Evolutionary conservation across 2,329 filamentous ascomycete species (phyloP), one percentile per base, ranked within the genome.

Genomic region (Trichoderma breve): DNA sequence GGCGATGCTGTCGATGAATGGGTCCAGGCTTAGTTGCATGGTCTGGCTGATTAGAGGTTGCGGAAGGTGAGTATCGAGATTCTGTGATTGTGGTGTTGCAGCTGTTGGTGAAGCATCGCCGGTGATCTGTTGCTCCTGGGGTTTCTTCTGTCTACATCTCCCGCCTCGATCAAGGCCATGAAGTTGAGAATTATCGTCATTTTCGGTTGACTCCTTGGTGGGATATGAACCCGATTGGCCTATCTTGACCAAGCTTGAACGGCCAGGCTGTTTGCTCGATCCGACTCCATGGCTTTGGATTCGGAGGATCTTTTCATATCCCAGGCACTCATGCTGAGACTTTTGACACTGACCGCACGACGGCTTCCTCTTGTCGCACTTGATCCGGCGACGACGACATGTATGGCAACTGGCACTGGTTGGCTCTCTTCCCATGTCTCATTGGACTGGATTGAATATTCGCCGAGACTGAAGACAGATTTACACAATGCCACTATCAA

Each of bases 371-470:
- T 34, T 36, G 15, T 66, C 64, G n/a, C 64, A 66, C 18, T 24
- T 66, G 21, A 66, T 24, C 21, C 64, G 64, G 4, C 64, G 64
- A 18, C 51, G 51, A 9, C 64, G 51, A 34, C 64, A 66, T 1
- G 64, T 66, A 34, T 66, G 64, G 8, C 64, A 66, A 24, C 32
- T 55, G 24, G 32, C 21, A 3, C 64, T 66, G 3, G 47, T 66
- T 34, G 47, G 47, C 47, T 66, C 63, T 57, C 64, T 55, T 4
- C 64, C 64, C 64, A 66, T 66, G 11, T 57, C 28, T 53, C n/a
- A 14, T 1, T 24, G 47, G n/a, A 24, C n/a, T 53, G 47, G 5
- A 6, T 24, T 12, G 47, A 3, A 62, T 60, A 30, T 34, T 32
- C 18, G 28, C 18, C 5, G 9, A 32, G 7, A 15, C 1, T 34